Percentiles rank a stretch among this genome's conserved stretches.
These are phyloP conservation scores for Amylocarpus encephaloides DNA, from an alignment of 2,329 filamentous ascomycete genomes.

Conservation along the genomic window DNA sequence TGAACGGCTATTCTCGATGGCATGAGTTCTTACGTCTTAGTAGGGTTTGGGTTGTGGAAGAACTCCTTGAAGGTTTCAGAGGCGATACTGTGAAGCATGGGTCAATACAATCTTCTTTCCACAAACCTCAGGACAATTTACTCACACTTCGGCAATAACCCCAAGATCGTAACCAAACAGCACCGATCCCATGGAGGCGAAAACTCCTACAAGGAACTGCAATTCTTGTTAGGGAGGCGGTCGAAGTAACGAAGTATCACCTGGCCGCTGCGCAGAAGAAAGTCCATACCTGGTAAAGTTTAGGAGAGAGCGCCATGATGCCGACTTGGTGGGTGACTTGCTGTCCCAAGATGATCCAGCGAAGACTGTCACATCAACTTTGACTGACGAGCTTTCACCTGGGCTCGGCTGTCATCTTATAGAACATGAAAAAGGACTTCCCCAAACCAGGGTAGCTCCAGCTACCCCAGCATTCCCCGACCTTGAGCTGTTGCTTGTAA, in stretches of 20 bases:
- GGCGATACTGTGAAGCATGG: constrained; percentile 35
- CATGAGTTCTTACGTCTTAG: constrained; percentile 22
- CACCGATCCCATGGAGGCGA: constrained; percentile 50
- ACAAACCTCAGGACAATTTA: not conserved
- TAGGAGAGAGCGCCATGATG: constrained; percentile 30
- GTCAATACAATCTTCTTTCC: not conserved
- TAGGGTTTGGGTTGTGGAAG: constrained; percentile 33
- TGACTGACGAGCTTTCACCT: not conserved
- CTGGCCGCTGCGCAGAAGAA: not conserved
- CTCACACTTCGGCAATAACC: constrained; percentile 37
- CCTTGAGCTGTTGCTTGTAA: not conserved
- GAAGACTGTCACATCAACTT: not conserved
- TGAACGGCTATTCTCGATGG: not conserved
- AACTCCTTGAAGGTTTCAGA: constrained; percentile 38
- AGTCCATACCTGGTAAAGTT: constrained; percentile 29
- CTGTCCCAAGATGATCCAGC: too few relatives aligned
- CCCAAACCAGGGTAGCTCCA: not conserved
- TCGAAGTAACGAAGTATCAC: not conserved
- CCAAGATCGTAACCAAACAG: constrained; percentile 51
- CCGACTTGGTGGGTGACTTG: not conserved
- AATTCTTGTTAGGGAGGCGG: not conserved
- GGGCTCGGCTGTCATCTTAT: not conserved
- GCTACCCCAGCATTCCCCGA: not conserved
- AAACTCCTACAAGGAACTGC: constrained; percentile 36
- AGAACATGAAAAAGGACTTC: too few relatives aligned